Percentiles rank a stretch among this genome's conserved stretches.
phyloP scores from a whole-genome alignment of 169 alveolate genomes.

The Miamiensis avidus region DNA sequence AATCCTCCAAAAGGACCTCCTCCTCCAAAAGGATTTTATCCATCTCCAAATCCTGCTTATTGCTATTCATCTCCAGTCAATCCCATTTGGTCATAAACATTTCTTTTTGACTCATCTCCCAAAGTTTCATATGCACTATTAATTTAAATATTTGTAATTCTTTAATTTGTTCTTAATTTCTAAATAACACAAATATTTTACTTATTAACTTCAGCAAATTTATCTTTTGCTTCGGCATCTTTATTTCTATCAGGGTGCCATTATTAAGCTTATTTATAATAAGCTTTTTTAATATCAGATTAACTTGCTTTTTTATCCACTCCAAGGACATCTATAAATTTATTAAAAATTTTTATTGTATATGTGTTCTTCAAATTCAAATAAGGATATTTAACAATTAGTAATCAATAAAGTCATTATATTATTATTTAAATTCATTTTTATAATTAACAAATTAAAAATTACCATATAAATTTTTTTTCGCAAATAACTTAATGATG shows the following conservation, averaged over 20 bases:
- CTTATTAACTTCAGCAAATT: conserved; percentile 40
- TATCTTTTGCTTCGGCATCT: conserved; percentile 54
- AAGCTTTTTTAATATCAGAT: conserved; percentile 61
- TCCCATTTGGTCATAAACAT: conserved; percentile 90
- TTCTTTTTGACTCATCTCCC: conserved; percentile 90
- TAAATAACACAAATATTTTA: neutral
- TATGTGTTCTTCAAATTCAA: too few relatives aligned
- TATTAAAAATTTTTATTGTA: too few relatives aligned
- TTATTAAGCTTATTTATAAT: conserved; percentile 50
- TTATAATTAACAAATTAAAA: too few relatives aligned
- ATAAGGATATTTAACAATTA: too few relatives aligned
- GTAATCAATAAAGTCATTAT: too few relatives aligned
- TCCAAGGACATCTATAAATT: conserved; percentile 24
- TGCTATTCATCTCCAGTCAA: conserved; percentile 83
- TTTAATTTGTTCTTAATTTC: too few relatives aligned
- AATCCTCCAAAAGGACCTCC: conserved; percentile 39
- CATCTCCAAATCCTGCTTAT: conserved; percentile 22
- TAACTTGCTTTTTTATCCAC: conserved; percentile 41
- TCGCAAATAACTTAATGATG: too few relatives aligned
- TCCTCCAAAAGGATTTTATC: conserved; percentile 43
- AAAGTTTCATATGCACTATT: conserved; percentile 93
- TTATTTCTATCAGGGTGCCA: conserved; percentile 65
- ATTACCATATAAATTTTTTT: too few relatives aligned
- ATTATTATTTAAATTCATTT: too few relatives aligned
- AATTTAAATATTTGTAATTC: neutral